Evolutionary conservation across 441 rosid genomes (phyloP).

Genomic region (Syzygium syzygioides): DNA sequence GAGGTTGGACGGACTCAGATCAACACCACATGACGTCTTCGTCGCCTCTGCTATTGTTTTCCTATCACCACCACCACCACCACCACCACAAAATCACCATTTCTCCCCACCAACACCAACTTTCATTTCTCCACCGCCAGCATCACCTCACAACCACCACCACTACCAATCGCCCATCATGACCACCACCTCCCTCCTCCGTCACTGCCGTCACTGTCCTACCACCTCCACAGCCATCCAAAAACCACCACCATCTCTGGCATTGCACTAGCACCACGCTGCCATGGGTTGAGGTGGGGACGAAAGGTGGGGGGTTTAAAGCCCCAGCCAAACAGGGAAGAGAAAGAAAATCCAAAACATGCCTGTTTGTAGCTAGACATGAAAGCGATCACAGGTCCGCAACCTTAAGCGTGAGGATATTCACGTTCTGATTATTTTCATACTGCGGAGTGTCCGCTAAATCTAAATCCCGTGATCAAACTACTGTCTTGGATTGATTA

Average conservation of each 20-base stretch:
- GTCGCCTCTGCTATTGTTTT: background rate
- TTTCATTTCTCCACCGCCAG: background rate
- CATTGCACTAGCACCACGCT: background rate
- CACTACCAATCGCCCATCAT: background rate
- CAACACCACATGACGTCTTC: background rate
- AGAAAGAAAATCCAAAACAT: background rate
- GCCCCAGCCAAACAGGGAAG: background rate
- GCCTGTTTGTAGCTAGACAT: background rate
- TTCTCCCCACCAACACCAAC: background rate
- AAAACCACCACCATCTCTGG: background rate
- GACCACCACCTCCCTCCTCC: background rate
- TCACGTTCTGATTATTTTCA: background rate
- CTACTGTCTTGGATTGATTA: background rate
- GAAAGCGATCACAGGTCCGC: background rate
- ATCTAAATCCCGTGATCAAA: background rate
- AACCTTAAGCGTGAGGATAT: background rate
- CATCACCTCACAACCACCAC: background rate
- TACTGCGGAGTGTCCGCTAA: background rate
- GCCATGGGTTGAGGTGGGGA: background rate
- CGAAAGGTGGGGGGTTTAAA: background rate
- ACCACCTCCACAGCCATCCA: background rate
- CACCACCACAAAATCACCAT: background rate
- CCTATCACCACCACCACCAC: background rate
- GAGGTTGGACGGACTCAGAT: background rate
- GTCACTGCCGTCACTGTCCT: background rate